Evolutionary conservation across 345 rosid genomes (phyloP).

Genomic region (Lepidium sativum): DNA sequence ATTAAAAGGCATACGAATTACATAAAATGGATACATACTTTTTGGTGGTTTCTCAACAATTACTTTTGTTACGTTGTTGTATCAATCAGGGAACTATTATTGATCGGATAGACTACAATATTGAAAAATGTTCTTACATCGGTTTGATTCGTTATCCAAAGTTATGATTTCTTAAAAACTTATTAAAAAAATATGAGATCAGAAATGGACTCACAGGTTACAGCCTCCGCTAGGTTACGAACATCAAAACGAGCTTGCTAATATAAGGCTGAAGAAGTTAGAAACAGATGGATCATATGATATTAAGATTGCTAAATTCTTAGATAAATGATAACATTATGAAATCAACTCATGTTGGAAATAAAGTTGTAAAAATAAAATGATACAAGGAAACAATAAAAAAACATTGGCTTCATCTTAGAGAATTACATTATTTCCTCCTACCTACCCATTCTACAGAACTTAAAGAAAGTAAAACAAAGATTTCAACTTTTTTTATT

Average conservation of each 20-base stretch:
- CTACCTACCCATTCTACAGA: too few species aligned
- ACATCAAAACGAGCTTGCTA: too few species aligned
- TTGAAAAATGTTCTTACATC: constrained; percentile 72
- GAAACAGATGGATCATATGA: neutral
- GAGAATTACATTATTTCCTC: too few species aligned
- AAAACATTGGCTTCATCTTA: too few species aligned
- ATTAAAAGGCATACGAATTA: neutral
- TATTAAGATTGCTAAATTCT: neutral
- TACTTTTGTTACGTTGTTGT: neutral
- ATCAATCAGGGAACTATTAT: constrained; percentile 75
- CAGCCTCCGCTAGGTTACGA: too few species aligned
- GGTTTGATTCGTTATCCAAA: constrained; percentile 27
- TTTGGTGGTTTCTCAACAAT: neutral
- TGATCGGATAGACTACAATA: constrained; percentile 82
- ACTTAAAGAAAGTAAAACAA: too few species aligned
- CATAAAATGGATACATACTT: neutral
- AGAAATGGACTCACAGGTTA: too few species aligned
- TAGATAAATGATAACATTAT: neutral
- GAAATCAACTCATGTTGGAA: neutral
- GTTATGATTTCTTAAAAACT: too few species aligned
- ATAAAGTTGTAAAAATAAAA: too few species aligned
- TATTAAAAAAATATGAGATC: too few species aligned
- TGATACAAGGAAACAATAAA: too few species aligned
- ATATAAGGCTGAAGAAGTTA: neutral
- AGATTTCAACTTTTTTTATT: too few species aligned